phyloP scores from a whole-genome alignment of 2,329 filamentous ascomycete species.

The Fusarium decemcellulare region DNA sequence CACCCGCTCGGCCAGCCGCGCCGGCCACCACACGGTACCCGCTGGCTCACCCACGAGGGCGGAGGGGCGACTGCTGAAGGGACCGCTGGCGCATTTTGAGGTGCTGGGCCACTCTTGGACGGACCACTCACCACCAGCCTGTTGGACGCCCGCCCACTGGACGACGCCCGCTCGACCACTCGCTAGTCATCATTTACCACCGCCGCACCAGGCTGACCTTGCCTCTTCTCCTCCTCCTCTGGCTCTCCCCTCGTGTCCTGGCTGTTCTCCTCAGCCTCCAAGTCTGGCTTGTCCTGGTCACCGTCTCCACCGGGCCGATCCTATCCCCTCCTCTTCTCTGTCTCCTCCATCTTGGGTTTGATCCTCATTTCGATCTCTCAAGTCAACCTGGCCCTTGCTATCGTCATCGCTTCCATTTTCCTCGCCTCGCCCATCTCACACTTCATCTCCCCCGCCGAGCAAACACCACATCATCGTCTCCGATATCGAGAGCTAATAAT shows the following conservation, averaged over 20 bases:
- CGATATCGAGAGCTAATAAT: slow-evolving; percentile 44
- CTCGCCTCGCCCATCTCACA: slow-evolving; percentile 18
- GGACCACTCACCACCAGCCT: slow-evolving; percentile 41
- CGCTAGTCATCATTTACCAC: slow-evolving; percentile 18
- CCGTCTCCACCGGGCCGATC: slow-evolving; percentile 43
- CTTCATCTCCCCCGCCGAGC: slow-evolving; percentile 21
- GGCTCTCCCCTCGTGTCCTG: slow-evolving; percentile 17
- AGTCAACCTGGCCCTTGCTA: slow-evolving; percentile 38
- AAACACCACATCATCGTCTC: slow-evolving; percentile 28
- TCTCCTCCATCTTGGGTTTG: slow-evolving; percentile 42
- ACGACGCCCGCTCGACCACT: slow-evolving; percentile 24
- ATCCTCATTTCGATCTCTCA: slow-evolving; percentile 43
- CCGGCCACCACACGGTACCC: slow-evolving; percentile 37
- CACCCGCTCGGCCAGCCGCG: slow-evolving; percentile 28
- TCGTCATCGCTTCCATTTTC: slow-evolving; percentile 44
- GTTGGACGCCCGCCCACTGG: slow-evolving; percentile 40
- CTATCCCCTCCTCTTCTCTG: slow-evolving; percentile 39
- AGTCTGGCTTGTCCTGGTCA: slow-evolving; percentile 35
- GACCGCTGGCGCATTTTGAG: slow-evolving; percentile 13
- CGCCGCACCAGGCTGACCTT: slow-evolving; percentile 44
- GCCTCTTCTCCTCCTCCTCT: slow-evolving; percentile 32
- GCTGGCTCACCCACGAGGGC: slow-evolving; percentile 40
- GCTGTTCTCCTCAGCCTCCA: slow-evolving; percentile 31
- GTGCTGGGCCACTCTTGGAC: slow-evolving; percentile 25
- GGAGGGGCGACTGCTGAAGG: slow-evolving; percentile 35